phyloP scores from a whole-genome alignment of 768 basidiomycete species.

The Russula sp. region DNA sequence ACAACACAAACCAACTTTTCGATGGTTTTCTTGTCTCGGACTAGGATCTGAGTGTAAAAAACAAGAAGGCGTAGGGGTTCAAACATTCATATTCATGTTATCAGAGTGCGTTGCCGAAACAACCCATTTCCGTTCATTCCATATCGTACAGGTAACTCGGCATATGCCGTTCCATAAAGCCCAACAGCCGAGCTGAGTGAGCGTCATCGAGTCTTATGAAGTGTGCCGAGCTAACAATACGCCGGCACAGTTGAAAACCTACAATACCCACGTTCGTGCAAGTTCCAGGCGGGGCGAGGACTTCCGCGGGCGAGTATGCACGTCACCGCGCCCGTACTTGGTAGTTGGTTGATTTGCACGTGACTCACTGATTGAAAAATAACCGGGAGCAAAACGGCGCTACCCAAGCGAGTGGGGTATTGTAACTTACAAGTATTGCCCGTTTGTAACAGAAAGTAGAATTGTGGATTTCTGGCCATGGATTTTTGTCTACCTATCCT shows the following conservation, averaged over 20 bases:
- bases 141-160: constrained; percentile 25
- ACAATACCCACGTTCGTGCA: constrained; percentile 22
- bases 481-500: neutral
- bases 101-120: constrained; percentile 5
- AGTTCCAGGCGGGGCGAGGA: constrained; percentile 27
- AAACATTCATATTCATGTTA: neutral
- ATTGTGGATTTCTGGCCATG: neutral
- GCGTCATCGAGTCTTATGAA: constrained; percentile 23
- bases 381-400: constrained; percentile 9
- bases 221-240: constrained; percentile 22
- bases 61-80: neutral
- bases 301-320: constrained; percentile 17
- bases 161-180: constrained; percentile 18
- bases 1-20: neutral
- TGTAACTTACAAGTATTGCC: neutral
- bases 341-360: constrained; percentile 4
- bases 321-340: neutral
- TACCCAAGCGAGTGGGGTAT: constrained; percentile 1
- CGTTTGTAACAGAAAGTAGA: neutral
- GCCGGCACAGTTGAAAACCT: constrained; percentile 17
- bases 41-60: constrained; percentile 6
- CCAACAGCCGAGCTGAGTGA: neutral
- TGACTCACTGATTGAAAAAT: constrained; percentile 8
- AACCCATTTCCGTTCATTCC: constrained; percentile 16
- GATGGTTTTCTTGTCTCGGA: neutral